Evolutionary conservation across 23 red algal species (phyloP).

Genomic region (Agarophyton chilense): DNA sequence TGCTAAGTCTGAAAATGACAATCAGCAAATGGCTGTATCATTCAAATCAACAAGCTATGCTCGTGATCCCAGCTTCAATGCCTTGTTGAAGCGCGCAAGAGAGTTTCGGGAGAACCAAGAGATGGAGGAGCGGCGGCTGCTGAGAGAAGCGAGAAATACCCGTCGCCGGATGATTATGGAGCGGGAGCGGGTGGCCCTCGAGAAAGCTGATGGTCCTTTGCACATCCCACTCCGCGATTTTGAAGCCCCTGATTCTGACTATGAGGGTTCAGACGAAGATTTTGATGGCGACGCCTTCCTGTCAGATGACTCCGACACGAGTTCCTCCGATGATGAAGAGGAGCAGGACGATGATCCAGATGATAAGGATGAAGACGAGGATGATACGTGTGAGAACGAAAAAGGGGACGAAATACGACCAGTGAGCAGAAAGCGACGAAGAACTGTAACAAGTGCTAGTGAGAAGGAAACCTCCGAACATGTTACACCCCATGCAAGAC

Average conservation of each 20-base stretch:
- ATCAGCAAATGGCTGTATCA: not conserved
- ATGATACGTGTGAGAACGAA: not conserved
- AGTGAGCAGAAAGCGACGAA: not conserved
- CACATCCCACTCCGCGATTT: slow-evolving; percentile 31
- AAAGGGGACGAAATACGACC: slow-evolving; percentile 21
- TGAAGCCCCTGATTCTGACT: slow-evolving; percentile 63
- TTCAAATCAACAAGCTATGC: slow-evolving; percentile 1
- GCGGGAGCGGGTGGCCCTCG: slow-evolving; percentile 29
- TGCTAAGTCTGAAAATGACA: not conserved
- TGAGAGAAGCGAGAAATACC: slow-evolving; percentile 64
- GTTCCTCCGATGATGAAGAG: slow-evolving; percentile 36
- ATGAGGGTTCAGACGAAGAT: slow-evolving; percentile 59
- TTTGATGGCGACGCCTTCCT: slow-evolving; percentile 41
- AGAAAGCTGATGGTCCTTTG: slow-evolving; percentile 38
- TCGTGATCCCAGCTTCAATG: slow-evolving; percentile 18
- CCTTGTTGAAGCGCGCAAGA: slow-evolving; percentile 58
- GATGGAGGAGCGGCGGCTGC: slow-evolving; percentile 69
- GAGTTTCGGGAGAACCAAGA: slow-evolving; percentile 73
- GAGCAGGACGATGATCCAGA: slow-evolving; percentile 17
- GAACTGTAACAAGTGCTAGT: not conserved
- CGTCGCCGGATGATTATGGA: slow-evolving; percentile 57
- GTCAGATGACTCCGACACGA: slow-evolving; percentile 31
- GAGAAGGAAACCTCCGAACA: not conserved
- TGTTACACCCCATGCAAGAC: not conserved
- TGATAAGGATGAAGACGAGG: not conserved